Base-by-base conservation (phyloP, 306 rosid genomes). In the Acacia melanoxylon region DNA sequence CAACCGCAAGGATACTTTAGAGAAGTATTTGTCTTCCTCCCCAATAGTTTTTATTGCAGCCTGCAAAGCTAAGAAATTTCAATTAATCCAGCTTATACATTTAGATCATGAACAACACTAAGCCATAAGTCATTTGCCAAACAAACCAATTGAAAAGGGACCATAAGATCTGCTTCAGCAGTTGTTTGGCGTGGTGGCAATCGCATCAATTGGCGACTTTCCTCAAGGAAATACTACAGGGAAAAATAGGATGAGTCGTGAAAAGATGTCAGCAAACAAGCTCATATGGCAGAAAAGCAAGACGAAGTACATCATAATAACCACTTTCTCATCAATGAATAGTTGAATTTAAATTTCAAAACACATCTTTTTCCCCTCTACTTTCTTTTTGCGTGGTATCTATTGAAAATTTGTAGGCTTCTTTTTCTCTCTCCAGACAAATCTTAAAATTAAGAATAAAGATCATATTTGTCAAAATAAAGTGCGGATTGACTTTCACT, bases 151-250 rank as follows among this genome's bases (percentile, higher is more conserved):
- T 96, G 97, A 88, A 96, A 96, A 66, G 98, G 98, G 79, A 93
- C 89, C 94, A 90, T 89, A 73, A 96, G 97, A 88, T 96, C 99
- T 76, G 98, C 99, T 91, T 96, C 99, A 62, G 97, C 97, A 75
- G 98, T 96, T 80, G 99, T 92, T 68, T 93, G 97, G 65, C 97
- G 98, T 62, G 99, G 97, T 75, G 99, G 99, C 85, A 96, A 85
- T 25, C 92, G 92, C 99, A 96, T 93, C 84, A 96, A 85, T 72
- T 90, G 93, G 49, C 97, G 91, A 81, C 98, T 93, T 84, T 96
- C 99, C 88, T 96, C 99, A 61, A 96, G 99, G 87, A 96, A 96
- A 86, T 96, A 93, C 98, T 94, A 77, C 65, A 46, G 83, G 19
- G 58, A 41, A 67, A 63, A 29, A 72, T 75, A 85, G 35, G 58